phyloP scores from a whole-genome alignment of 352 stramenopile species.

The Phytophthora pini region DNA sequence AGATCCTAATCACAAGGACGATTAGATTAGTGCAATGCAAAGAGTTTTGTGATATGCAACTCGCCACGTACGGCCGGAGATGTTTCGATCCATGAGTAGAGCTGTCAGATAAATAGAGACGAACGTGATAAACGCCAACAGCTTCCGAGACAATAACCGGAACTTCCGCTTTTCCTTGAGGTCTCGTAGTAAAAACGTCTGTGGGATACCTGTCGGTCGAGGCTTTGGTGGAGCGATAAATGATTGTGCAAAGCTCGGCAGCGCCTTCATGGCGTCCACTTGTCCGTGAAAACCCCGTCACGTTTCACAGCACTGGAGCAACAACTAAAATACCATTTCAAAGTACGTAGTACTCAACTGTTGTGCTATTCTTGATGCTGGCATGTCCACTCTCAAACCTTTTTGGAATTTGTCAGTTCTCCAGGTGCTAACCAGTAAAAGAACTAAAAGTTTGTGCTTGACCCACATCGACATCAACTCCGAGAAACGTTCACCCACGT shows the following conservation, averaged over 20 bases:
- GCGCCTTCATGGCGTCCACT: slow-evolving; percentile 41
- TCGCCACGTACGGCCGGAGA: slow-evolving; percentile 61
- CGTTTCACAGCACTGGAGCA: slow-evolving; percentile 1
- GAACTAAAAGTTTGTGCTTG: slow-evolving; percentile 7
- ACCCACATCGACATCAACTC: slow-evolving; percentile 6
- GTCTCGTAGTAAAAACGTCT: slow-evolving; percentile 62
- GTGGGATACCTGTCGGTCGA: slow-evolving; percentile 40
- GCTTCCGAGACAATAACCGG: slow-evolving; percentile 64
- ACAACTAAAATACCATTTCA: too few relatives aligned
- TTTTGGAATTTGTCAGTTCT: too few relatives aligned
- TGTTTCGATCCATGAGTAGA: slow-evolving; percentile 73
- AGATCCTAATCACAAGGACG: slow-evolving; percentile 39
- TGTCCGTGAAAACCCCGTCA: neutral
- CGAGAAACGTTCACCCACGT: slow-evolving; percentile 4
- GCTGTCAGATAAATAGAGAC: slow-evolving; percentile 66
- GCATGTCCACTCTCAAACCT: too few relatives aligned
- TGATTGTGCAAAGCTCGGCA: slow-evolving; percentile 52
- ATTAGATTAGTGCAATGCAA: neutral
- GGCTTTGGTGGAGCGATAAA: slow-evolving; percentile 20
- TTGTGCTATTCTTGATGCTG: slow-evolving; percentile 25
- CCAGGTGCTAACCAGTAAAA: too few relatives aligned
- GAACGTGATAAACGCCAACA: slow-evolving; percentile 72
- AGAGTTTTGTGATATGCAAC: neutral
- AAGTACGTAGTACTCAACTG: neutral
- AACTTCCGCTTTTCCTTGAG: slow-evolving; percentile 81